These are phyloP conservation scores for Candida silvatica DNA, from an alignment of 805 yeast genomes.

Conservation along the genomic window DNA sequence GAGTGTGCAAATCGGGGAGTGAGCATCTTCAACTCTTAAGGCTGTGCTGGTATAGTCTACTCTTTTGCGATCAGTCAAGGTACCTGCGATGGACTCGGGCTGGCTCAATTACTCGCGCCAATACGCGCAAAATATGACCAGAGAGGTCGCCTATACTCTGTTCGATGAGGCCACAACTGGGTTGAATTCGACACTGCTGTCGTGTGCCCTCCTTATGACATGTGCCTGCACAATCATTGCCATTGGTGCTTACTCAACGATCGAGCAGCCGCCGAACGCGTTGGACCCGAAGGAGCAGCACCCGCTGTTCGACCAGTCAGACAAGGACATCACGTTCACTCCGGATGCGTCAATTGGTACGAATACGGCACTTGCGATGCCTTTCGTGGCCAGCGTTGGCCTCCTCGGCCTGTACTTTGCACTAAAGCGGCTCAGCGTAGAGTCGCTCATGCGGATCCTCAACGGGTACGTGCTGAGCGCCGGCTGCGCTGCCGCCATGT, in stretches of 20 bases:
- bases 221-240: conserved; percentile 22
- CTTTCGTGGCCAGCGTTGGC: conserved; percentile 33
- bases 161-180: conserved; percentile 12
- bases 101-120: not conserved
- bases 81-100: too few relatives aligned
- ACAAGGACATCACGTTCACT: conserved; percentile 20
- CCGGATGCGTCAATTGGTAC: conserved; percentile 11
- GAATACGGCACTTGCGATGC: conserved; percentile 30
- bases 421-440: conserved; percentile 25
- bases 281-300: conserved; percentile 25
- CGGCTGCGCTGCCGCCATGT: conserved; percentile 26
- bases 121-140: conserved; percentile 4
- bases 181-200: conserved; percentile 10
- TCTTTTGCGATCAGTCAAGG: too few relatives aligned
- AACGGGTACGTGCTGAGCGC: conserved; percentile 27
- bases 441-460: conserved; percentile 24
- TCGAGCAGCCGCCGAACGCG: conserved; percentile 24
- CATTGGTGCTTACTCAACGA: conserved; percentile 27
- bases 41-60: too few relatives aligned
- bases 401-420: conserved; percentile 31
- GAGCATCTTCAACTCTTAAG: too few relatives aligned
- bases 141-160: conserved; percentile 13
- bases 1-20: too few relatives aligned
- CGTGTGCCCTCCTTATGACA: conserved; percentile 11
- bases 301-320: conserved; percentile 33